Evolutionary conservation across 345 rosid genomes (phyloP).

Genomic region (Euphorbia pulcherrima): DNA sequence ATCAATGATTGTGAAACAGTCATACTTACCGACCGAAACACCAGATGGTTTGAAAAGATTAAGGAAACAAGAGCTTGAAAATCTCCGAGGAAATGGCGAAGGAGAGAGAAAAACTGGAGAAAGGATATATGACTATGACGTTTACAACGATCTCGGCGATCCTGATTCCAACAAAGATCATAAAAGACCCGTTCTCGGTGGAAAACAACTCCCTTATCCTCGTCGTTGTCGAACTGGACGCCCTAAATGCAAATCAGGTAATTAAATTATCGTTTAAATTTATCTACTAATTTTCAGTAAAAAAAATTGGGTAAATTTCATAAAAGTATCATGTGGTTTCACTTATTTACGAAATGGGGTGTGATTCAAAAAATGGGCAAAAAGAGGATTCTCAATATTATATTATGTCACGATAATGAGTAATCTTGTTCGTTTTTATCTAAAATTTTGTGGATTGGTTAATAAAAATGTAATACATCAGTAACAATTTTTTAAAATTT

Average conservation of each 20-base stretch:
- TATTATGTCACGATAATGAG: no score
- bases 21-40: slow-evolving; percentile 60
- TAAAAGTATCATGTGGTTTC: no score
- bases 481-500: no score
- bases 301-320: no score
- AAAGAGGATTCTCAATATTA: no score
- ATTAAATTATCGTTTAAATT: no score
- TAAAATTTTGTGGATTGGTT: no score
- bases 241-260: slow-evolving; percentile 28
- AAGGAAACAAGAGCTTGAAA: slow-evolving; percentile 53
- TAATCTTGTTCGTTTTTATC: no score
- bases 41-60: slow-evolving; percentile 54
- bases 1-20: slow-evolving; percentile 23
- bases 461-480: no score
- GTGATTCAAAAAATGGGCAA: no score
- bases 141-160: slow-evolving; percentile 69
- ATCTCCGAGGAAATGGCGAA: slow-evolving; percentile 51
- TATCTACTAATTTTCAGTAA: no score
- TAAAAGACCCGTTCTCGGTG: slow-evolving; percentile 42
- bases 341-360: no score
- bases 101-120: slow-evolving; percentile 57
- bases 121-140: slow-evolving; percentile 74
- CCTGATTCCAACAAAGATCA: slow-evolving; percentile 39
- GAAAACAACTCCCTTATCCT: slow-evolving; percentile 41
- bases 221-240: slow-evolving; percentile 52